These are phyloP conservation scores for Thymus quinquecostatus DNA, from an alignment of 257 asterid species.

Conservation along the genomic window DNA sequence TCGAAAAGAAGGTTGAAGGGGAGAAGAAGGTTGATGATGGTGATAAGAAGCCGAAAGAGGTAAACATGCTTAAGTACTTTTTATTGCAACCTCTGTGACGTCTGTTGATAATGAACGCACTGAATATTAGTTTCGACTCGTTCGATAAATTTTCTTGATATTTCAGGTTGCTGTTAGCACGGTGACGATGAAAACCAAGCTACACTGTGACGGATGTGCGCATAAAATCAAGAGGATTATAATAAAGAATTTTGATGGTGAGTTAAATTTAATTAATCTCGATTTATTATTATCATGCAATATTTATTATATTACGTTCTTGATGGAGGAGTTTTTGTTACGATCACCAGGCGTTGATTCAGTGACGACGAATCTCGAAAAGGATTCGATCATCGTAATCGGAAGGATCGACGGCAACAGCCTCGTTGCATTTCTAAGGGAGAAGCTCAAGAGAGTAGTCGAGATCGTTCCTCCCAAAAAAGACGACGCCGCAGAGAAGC, in stretches of 20 bases:
- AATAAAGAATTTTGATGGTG: constrained; percentile 64
- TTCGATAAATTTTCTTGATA: not conserved
- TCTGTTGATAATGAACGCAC: too few species aligned
- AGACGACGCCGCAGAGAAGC: constrained; percentile 27
- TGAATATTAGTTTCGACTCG: too few species aligned
- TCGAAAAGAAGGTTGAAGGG: constrained; percentile 27
- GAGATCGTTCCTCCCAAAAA: constrained; percentile 69
- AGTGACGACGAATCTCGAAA: constrained; percentile 48
- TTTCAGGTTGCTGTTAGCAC: constrained; percentile 56
- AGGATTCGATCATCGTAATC: constrained; percentile 61
- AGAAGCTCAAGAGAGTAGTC: constrained; percentile 59
- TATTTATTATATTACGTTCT: not conserved
- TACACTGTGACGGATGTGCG: constrained; percentile 95
- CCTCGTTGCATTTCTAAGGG: constrained; percentile 52
- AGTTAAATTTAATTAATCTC: constrained; percentile 13
- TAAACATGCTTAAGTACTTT: not conserved
- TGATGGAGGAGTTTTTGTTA: not conserved
- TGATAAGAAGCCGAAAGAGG: constrained; percentile 52
- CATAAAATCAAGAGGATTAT: constrained; percentile 69
- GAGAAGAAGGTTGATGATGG: constrained; percentile 33
- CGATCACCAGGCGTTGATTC: constrained; percentile 58
- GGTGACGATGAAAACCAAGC: constrained; percentile 67
- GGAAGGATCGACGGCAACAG: constrained; percentile 73
- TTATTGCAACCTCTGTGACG: too few species aligned
- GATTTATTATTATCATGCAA: too few species aligned